These are phyloP conservation scores for Neonectria ditissima DNA, from an alignment of 2,329 filamentous ascomycete species.

Conservation along the genomic window DNA sequence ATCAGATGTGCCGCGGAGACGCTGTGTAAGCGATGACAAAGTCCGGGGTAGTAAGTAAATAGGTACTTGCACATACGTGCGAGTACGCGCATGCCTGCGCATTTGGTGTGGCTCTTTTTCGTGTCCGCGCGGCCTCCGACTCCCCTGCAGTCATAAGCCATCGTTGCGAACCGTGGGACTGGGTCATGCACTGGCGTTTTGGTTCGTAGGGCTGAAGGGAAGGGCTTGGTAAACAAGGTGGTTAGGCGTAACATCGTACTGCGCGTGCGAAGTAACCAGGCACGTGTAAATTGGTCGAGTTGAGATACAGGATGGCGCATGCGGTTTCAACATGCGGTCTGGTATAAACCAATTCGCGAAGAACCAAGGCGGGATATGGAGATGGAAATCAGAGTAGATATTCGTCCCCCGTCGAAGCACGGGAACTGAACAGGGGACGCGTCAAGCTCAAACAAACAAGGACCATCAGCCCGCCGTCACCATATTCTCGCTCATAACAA, in stretches of 20 bases:
- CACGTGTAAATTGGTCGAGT: neutral
- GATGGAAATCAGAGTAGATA: too few species aligned
- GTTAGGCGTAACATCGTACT: neutral
- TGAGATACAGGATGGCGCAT: neutral
- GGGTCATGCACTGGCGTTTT: slow-evolving; percentile 8
- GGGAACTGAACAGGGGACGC: too few species aligned
- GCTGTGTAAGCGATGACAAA: slow-evolving; percentile 35
- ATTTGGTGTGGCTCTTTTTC: slow-evolving; percentile 6
- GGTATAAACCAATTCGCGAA: too few species aligned
- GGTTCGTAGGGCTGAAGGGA: slow-evolving; percentile 10
- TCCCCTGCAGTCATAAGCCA: neutral
- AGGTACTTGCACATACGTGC: slow-evolving; percentile 16
- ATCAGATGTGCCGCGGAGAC: slow-evolving; percentile 8
- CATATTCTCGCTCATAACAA: neutral
- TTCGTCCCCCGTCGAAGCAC: too few species aligned
- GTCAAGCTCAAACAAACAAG: too few species aligned
- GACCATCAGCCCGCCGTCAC: too few species aligned
- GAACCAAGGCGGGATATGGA: too few species aligned
- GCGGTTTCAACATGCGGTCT: too few species aligned
- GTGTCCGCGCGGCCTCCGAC: neutral
- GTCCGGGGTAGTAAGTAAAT: slow-evolving; percentile 3
- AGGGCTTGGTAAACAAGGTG: neutral
- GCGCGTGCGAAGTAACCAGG: too few species aligned
- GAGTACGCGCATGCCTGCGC: neutral
- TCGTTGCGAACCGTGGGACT: neutral